Evolutionary conservation across 192 early-diverging fungal species (phyloP), one percentile per base, ranked within the genome.

Genomic region (Helicostylum pulchrum): DNA sequence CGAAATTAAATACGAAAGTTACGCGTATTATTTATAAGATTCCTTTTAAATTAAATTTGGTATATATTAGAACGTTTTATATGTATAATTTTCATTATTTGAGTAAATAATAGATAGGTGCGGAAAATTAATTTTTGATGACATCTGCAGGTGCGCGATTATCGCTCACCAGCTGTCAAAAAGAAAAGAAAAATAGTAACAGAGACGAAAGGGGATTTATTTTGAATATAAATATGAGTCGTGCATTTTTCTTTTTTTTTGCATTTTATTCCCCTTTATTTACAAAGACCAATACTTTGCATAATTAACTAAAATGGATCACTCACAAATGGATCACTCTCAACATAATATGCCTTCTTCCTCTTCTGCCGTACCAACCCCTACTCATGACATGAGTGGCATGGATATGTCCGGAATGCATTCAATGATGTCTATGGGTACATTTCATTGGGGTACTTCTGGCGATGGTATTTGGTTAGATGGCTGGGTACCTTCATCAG

Each of bases 381-480:
- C 54, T 17, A 20, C 20, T 17, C 55, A 57, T 11, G 36, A 43
- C 11, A 57, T 57, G 55, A 42, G 19, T 19, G 23, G 43, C 17
- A 59, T 44, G 39, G 57, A 44, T 26, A 34, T 31, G 14, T 61
- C 20, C 19, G 17, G 26, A 20, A 49, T 45, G 44, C 2, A 17
- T 47, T 42, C 43, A 42, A 56, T 54, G 53, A 67, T 58, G 54
- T 19, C 50, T 9, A 73, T 73, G 71, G 71, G 71, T 8, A 60
- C 68, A 7, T 82, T 82, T 43, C 62, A 70, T 14, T 73, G 71
- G 71, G 43, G 70, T 10, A 63, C 64, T 11, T 50, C 59, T 39
- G 75, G 77, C 12, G 72, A 75, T 20, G 57, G 72, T n/a, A 43
- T 82, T 21, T 82, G 78, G 76, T 72, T 77, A 2, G 62, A 71